These are phyloP conservation scores for Grosmannia serpens DNA, from an alignment of 2,329 filamentous ascomycete genomes.

Conservation along the genomic window DNA sequence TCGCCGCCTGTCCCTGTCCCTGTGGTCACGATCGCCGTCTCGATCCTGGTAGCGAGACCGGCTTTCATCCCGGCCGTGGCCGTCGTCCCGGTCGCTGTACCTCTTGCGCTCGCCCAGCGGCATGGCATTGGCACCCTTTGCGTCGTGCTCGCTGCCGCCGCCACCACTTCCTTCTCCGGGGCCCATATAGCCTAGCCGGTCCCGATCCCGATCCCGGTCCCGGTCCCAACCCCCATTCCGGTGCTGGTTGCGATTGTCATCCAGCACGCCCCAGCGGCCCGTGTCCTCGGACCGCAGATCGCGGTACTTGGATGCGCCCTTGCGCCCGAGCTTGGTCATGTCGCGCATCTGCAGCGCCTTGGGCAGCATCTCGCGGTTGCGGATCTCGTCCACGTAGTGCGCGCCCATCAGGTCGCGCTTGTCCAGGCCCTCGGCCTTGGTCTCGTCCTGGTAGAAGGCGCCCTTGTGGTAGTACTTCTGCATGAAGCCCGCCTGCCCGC, in stretches of 20 bases:
- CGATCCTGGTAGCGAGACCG: neutral
- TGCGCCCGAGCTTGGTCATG: slow-evolving; percentile 86
- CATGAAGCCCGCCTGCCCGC: slow-evolving; percentile 80
- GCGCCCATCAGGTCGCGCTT: slow-evolving; percentile 79
- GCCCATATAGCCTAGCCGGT: neutral
- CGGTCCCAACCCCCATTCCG: slow-evolving; percentile 19
- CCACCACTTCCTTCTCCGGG: slow-evolving; percentile 21
- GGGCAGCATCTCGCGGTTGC: slow-evolving; percentile 71
- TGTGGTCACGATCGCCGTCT: slow-evolving; percentile 7
- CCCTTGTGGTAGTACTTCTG: slow-evolving; percentile 96
- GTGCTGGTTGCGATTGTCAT: slow-evolving; percentile 33
- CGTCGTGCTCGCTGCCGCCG: slow-evolving; percentile 41
- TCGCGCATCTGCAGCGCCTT: slow-evolving; percentile 89
- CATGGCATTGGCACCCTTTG: slow-evolving; percentile 58
- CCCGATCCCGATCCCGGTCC: slow-evolving; percentile 12
- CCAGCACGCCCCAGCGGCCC: slow-evolving; percentile 65
- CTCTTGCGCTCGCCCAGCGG: slow-evolving; percentile 52
- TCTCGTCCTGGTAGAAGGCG: slow-evolving; percentile 83
- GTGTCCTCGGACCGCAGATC: slow-evolving; percentile 88
- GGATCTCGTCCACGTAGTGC: slow-evolving; percentile 70
- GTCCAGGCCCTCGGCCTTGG: slow-evolving; percentile 62
- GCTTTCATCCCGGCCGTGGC: slow-evolving; percentile 14
- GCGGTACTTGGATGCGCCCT: slow-evolving; percentile 80
- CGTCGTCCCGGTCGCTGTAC: neutral
- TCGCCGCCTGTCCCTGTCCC: slow-evolving; percentile 20